Conservation (phyloP, 2,329 filamentous ascomycete species). For the Nemania abortiva region DNA sequence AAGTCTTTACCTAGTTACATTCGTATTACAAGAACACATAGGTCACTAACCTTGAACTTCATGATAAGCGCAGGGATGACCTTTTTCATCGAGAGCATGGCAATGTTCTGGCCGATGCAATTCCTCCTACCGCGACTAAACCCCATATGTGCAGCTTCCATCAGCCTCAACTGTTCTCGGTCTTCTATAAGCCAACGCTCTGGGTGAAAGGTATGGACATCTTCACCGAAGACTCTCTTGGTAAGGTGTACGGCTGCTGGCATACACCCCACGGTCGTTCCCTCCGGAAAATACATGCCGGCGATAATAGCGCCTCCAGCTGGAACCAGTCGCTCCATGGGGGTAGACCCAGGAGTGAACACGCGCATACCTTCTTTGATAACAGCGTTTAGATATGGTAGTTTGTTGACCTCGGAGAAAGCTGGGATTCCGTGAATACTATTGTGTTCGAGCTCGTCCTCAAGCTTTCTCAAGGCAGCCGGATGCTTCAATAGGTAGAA, state of each 20-base stretch:
- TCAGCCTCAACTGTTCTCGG: constrained; percentile 41
- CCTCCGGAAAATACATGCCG: constrained; percentile 44
- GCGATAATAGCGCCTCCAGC: constrained; percentile 43
- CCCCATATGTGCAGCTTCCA: constrained; percentile 47
- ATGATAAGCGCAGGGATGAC: constrained; percentile 44
- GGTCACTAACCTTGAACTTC: constrained; percentile 43
- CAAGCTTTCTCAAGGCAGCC: constrained; percentile 59
- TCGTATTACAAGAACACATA: neutral
- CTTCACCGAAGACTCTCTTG: constrained; percentile 39
- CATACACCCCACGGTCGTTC: constrained; percentile 44
- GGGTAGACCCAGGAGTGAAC: constrained; percentile 34
- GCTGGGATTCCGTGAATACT: constrained; percentile 39
- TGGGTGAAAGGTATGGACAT: constrained; percentile 40
- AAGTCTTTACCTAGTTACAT: neutral
- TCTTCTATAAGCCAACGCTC: constrained; percentile 46
- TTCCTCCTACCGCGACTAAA: constrained; percentile 45
- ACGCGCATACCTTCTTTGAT: constrained; percentile 44
- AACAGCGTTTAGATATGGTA: constrained; percentile 46
- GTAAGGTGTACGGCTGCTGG: constrained; percentile 41
- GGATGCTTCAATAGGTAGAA: constrained; percentile 61
- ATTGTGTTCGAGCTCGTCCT: constrained; percentile 39
- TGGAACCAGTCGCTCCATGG: constrained; percentile 43
- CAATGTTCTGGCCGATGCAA: constrained; percentile 46
- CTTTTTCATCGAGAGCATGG: constrained; percentile 47
- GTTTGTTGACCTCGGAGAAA: constrained; percentile 38